phyloP scores from a whole-genome alignment of 805 yeast species.

The Tetrapisispora arboricola region DNA sequence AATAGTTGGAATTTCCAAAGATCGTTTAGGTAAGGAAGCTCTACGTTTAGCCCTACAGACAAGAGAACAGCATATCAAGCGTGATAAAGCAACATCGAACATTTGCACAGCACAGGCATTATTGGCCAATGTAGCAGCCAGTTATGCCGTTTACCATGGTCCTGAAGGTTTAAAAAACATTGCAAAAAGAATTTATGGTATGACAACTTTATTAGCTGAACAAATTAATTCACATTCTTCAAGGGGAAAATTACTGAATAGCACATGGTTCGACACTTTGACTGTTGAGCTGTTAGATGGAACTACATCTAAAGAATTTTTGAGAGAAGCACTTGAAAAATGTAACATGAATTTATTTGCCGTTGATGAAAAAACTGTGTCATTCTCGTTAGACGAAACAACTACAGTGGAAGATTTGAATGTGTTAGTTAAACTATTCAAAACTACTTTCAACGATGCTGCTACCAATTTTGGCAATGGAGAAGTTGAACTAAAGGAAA shows the following conservation, averaged over 20 bases:
- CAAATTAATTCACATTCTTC: constrained; percentile 34
- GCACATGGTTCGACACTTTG: constrained; percentile 79
- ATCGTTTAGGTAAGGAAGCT: constrained; percentile 83
- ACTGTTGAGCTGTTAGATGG: constrained; percentile 45
- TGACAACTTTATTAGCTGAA: constrained; percentile 61
- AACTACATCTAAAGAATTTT: constrained; percentile 43
- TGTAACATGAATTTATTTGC: constrained; percentile 70
- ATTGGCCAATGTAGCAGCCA: constrained; percentile 89
- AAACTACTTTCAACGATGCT: constrained; percentile 27
- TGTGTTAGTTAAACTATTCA: constrained; percentile 51
- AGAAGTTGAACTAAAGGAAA: constrained; percentile 34
- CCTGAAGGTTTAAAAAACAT: constrained; percentile 74
- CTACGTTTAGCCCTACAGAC: constrained; percentile 91
- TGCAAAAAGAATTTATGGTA: constrained; percentile 65
- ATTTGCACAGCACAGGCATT: constrained; percentile 98
- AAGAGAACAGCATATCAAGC: constrained; percentile 93
- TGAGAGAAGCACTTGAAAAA: constrained; percentile 45
- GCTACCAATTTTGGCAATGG: constrained; percentile 3
- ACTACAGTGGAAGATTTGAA: constrained; percentile 52
- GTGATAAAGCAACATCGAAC: constrained; percentile 96
- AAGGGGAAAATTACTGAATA: constrained; percentile 42
- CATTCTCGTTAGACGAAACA: constrained; percentile 88
- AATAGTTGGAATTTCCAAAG: constrained; percentile 86
- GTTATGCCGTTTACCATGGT: constrained; percentile 95
- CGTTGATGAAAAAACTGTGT: constrained; percentile 49